These are phyloP conservation scores for Dujonia santamariae DNA, from an alignment of 1,139 yeast species.

Conservation along the genomic window DNA sequence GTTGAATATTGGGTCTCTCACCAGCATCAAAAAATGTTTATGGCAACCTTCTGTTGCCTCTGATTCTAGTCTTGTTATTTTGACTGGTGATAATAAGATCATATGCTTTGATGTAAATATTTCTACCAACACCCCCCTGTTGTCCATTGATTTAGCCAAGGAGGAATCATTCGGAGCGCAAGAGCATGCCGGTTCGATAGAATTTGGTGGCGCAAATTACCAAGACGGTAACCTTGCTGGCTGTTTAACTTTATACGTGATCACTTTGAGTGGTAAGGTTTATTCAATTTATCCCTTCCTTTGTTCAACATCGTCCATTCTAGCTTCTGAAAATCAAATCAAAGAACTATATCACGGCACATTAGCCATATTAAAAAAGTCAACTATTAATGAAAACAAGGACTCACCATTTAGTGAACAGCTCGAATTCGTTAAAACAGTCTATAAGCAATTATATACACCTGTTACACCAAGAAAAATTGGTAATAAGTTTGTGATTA, in stretches of 20 bases:
- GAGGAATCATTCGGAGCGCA: constrained; percentile 5
- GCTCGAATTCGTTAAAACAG: constrained; percentile 16
- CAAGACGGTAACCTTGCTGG: constrained; percentile 23
- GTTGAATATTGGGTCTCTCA: constrained; percentile 11
- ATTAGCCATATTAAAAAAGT: constrained; percentile 14
- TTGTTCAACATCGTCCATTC: constrained; percentile 17
- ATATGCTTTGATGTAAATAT: constrained; percentile 27
- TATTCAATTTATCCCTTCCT: constrained; percentile 36
- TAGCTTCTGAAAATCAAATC: constrained; percentile 21
- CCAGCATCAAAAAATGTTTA: constrained; percentile 21
- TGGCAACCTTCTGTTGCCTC: constrained; percentile 32
- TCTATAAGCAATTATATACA: constrained; percentile 17
- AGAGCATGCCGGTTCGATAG: constrained; percentile 25
- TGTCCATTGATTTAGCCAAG: constrained; percentile 19
- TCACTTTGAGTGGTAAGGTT: constrained; percentile 21
- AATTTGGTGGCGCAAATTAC: constrained; percentile 43
- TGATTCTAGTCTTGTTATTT: constrained; percentile 30
- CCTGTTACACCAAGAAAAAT: constrained; percentile 10
- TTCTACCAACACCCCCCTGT: constrained; percentile 23
- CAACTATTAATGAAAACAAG: too few species aligned
- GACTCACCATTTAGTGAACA: too few species aligned
- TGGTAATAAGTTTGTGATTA: too few species aligned
- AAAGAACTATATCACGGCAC: constrained; percentile 26
- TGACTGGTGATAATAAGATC: constrained; percentile 21
- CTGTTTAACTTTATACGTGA: constrained; percentile 32